These are phyloP conservation scores for Podospora didyma DNA, from an alignment of 495 filamentous ascomycete genomes.

Conservation along the genomic window DNA sequence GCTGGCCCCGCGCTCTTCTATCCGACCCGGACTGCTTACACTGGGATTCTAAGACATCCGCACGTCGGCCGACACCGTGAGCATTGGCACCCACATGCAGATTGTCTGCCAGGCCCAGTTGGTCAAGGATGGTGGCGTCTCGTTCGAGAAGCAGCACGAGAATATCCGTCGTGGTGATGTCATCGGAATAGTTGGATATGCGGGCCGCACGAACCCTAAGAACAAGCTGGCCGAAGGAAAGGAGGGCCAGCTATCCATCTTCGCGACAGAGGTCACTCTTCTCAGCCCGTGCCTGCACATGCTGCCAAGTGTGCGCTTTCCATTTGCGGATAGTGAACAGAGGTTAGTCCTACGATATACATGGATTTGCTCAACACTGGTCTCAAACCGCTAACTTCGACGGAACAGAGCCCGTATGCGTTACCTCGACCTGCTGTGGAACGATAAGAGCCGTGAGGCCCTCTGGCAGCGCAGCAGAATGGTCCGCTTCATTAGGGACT, in stretches of 20 bases:
- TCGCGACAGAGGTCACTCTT: slow-evolving; percentile 78
- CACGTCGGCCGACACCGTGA: slow-evolving; percentile 42
- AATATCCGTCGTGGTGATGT: slow-evolving; percentile 87
- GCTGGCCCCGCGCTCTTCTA: not conserved
- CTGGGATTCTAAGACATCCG: slow-evolving; percentile 55
- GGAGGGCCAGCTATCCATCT: slow-evolving; percentile 89
- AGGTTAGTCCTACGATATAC: slow-evolving; percentile 12
- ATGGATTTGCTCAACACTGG: not conserved
- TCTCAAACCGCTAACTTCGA: not conserved
- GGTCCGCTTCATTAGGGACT: slow-evolving; percentile 77
- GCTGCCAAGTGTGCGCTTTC: slow-evolving; percentile 86
- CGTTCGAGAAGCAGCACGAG: slow-evolving; percentile 86
- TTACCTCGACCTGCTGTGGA: slow-evolving; percentile 95
- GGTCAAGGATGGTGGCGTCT: slow-evolving; percentile 49
- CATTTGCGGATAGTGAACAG: slow-evolving; percentile 92
- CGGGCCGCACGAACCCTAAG: slow-evolving; percentile 87
- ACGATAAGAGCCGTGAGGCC: slow-evolving; percentile 73
- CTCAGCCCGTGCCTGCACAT: slow-evolving; percentile 91
- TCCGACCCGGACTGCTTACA: not conserved
- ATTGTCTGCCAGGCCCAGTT: slow-evolving; percentile 85
- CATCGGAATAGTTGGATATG: slow-evolving; percentile 81
- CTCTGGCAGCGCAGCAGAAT: slow-evolving; percentile 83
- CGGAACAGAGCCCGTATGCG: slow-evolving; percentile 67
- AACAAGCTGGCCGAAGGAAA: slow-evolving; percentile 59
- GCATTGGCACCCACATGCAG: slow-evolving; percentile 73